A percentile compares a stretch with the other conserved stretches of the same genome.
phyloP scores from a whole-genome alignment of 164 flowering plant species.

The Malania oleifera region DNA sequence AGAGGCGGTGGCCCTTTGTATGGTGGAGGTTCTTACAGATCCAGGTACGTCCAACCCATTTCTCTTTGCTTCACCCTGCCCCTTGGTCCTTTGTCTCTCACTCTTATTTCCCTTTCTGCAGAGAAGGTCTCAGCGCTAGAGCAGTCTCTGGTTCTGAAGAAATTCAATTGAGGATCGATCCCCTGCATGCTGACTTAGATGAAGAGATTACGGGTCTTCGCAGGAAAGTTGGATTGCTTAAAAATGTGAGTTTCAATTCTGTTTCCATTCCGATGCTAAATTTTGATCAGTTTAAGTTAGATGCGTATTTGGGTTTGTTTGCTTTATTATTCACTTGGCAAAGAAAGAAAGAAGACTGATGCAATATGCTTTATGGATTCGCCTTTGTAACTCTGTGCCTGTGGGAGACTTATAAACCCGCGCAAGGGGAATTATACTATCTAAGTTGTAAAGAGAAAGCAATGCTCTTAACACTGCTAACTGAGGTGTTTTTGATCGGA shows the following conservation, averaged over 20 bases:
- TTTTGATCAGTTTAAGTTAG: not conserved
- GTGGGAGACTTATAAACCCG: too few relatives aligned
- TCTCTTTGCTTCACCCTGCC: not conserved
- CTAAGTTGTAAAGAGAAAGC: too few relatives aligned
- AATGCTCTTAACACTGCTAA: too few relatives aligned
- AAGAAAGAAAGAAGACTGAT: not conserved
- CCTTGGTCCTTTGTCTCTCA: not conserved
- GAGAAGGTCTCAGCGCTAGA: not conserved
- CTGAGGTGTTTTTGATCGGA: too few relatives aligned
- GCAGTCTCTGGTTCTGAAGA: not conserved
- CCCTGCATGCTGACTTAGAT: not conserved
- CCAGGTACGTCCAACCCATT: not conserved
- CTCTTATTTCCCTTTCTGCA: not conserved
- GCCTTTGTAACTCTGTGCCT: too few relatives aligned
- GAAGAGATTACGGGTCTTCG: conserved; percentile 5
- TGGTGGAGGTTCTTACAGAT: not conserved
- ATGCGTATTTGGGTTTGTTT: not conserved
- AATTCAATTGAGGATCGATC: conserved; percentile 1
- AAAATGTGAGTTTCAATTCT: not conserved
- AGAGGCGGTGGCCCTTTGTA: not conserved
- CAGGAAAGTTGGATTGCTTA: not conserved
- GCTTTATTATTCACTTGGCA: too few relatives aligned
- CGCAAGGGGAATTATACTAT: too few relatives aligned
- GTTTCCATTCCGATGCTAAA: not conserved
- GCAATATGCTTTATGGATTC: not conserved